Percentiles rank a stretch among this genome's conserved stretches.
phyloP scores from a whole-genome alignment of 352 stramenopile genomes.

The Globisporangium paroecandrum region DNA sequence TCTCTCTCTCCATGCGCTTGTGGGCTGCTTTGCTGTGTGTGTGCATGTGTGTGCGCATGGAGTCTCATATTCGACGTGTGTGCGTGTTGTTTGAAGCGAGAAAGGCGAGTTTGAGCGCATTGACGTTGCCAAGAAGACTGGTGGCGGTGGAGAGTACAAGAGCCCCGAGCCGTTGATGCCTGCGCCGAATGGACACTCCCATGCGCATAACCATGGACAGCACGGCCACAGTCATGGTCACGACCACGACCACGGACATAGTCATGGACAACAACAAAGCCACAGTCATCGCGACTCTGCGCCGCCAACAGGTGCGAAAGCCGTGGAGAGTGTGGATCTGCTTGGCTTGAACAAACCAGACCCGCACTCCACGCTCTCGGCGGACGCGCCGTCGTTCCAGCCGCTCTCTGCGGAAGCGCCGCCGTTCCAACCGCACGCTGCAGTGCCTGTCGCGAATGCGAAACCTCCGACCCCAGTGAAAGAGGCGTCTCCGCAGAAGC shows the following conservation, averaged over 20 bases:
- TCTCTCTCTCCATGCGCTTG: neutral
- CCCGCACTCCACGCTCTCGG: neutral
- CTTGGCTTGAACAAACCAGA: conserved; percentile 35
- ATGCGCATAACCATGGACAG: conserved; percentile 3
- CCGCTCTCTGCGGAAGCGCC: conserved; percentile 3
- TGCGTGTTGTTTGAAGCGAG: conserved; percentile 17
- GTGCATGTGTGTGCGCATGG: neutral
- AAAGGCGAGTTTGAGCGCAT: conserved; percentile 29
- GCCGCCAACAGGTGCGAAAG: conserved; percentile 1
- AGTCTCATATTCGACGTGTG: neutral
- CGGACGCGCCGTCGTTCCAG: conserved; percentile 17
- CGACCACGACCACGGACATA: neutral
- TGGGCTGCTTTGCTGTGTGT: neutral
- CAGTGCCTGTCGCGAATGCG: neutral
- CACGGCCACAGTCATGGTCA: neutral
- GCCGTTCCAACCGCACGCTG: neutral
- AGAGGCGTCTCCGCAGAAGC: neutral
- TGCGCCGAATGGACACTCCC: neutral
- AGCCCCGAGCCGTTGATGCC: conserved; percentile 17
- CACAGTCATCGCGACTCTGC: neutral
- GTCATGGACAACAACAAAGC: conserved; percentile 6
- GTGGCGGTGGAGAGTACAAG: conserved; percentile 16
- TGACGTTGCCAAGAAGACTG: conserved; percentile 31
- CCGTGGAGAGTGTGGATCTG: conserved; percentile 42
- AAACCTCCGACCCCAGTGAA: conserved; percentile 15